Base-by-base conservation (phyloP, 2,329 filamentous ascomycete species). In the Aspergillus cejpii region DNA sequence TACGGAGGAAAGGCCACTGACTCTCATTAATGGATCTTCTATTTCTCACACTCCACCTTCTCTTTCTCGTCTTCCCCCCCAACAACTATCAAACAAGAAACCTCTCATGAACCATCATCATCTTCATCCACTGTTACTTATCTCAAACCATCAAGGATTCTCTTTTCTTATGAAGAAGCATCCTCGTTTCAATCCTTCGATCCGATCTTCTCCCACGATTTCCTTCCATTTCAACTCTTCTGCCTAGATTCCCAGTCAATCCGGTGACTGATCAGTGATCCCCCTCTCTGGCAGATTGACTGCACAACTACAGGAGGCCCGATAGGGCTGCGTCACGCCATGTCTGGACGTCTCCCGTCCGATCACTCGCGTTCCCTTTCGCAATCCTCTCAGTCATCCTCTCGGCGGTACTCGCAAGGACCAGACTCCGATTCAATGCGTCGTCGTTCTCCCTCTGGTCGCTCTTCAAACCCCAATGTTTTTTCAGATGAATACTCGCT, bases 401-500 rank as follows among this genome's bases (percentile, higher is more conserved):
- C 49, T 15, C 57, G 57, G 45, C 56, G 50, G 17, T 44, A 47
- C 26, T 56, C 54, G 6, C 55, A 56, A 34, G 44, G 55, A 14
- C 53, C 56, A 31, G 47, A 56, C 34, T 45, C 48, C 39, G 62
- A 64, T 29, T 52, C 59, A 49, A 60, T 60, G 49, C 51, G 54
- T 57, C 57, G 54, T 39, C 54, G 55, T 12, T 63, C 62, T 12
- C 48, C 43, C 33, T 58, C 62, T 44, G 51, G 53, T 60, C 60
- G 54, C 49, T 61, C 55, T 26, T 61, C 63, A 33, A 67, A 70
- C 49, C 63, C 66, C 37, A 68, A 74, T 55, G 64, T 74, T 28
- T 74, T 74, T 56, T 71, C 71, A 48, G 72, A 74, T 53, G 70
- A 73, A 33, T 72, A 69, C 53, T 71, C 70, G 6, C 53, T 74